Conservation (phyloP, 139 green algal species). For the Dunaliella sp. region DNA sequence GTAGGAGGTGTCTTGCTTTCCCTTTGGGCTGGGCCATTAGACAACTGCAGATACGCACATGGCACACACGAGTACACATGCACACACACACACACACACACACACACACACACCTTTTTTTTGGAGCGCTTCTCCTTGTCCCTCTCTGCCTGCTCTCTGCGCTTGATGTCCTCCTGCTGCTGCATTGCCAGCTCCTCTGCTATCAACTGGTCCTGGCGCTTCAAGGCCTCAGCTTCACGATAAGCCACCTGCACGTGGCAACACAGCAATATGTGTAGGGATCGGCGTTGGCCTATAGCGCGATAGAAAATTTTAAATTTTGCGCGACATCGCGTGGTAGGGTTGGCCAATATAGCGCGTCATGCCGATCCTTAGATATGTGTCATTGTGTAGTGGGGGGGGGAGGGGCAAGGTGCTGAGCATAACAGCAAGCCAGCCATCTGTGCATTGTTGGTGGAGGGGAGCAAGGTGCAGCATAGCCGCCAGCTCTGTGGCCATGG, state of each 20-base stretch:
- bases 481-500: too few species aligned
- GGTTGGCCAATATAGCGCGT: too few species aligned
- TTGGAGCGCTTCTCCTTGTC: slow-evolving; percentile 73
- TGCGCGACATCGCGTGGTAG: too few species aligned
- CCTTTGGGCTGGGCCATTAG: too few species aligned
- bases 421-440: neutral
- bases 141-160: slow-evolving; percentile 53
- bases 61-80: too few species aligned
- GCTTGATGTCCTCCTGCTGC: slow-evolving; percentile 58
- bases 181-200: slow-evolving; percentile 81
- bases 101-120: slow-evolving; percentile 55
- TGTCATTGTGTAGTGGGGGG: neutral
- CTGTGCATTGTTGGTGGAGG: neutral
- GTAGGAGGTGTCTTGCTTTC: too few species aligned
- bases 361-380: too few species aligned
- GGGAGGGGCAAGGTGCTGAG: neutral
- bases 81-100: slow-evolving; percentile 54
- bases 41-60: too few species aligned
- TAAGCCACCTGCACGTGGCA: slow-evolving; percentile 71
- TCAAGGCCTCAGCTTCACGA: slow-evolving; percentile 81
- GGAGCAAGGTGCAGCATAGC: neutral
- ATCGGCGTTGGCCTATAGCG: too few species aligned
- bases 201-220: slow-evolving; percentile 88
- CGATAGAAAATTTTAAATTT: too few species aligned
- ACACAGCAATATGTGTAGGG: too few species aligned